These are phyloP conservation scores for Aspergillus carbonarius DNA, from an alignment of 2,329 filamentous ascomycete species.

Conservation along the genomic window DNA sequence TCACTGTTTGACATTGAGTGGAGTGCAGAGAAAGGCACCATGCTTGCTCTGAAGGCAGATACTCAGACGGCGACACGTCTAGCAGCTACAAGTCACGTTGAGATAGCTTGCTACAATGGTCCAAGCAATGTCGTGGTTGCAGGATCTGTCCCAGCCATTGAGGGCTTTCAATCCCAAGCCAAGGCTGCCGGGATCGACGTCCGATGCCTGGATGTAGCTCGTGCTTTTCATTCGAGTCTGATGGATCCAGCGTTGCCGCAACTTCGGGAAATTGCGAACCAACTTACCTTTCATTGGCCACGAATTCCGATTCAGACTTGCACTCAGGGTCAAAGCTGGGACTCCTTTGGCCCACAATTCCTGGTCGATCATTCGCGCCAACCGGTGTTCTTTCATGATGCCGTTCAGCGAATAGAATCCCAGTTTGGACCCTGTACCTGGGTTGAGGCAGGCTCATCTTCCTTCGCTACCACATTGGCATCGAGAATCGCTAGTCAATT, in stretches of 20 bases:
- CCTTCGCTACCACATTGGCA: background rate
- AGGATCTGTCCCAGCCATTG: background rate
- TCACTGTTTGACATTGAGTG: constrained; percentile 17
- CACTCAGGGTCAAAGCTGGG: background rate
- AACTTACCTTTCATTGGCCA: background rate
- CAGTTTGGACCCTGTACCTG: background rate
- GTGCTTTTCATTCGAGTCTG: constrained; percentile 1
- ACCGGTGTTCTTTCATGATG: background rate
- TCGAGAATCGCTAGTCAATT: background rate
- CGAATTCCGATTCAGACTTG: background rate
- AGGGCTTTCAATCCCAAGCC: background rate
- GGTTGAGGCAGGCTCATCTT: background rate
- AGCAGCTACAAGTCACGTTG: constrained; percentile 19
- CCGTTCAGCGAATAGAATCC: background rate
- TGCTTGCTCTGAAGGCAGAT: constrained; percentile 38
- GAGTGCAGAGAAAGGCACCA: constrained; percentile 33
- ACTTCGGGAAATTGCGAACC: background rate
- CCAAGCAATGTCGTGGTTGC: background rate
- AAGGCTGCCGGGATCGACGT: background rate
- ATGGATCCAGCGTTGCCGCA: background rate
- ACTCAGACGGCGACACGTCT: constrained; percentile 16
- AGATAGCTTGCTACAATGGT: constrained; percentile 19
- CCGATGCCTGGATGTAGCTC: background rate
- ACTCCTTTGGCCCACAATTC: background rate
- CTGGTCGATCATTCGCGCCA: background rate